These are phyloP conservation scores for Lentinula novae-zelandiae DNA, from an alignment of 1,284 basidiomycete genomes.

Conservation along the genomic window DNA sequence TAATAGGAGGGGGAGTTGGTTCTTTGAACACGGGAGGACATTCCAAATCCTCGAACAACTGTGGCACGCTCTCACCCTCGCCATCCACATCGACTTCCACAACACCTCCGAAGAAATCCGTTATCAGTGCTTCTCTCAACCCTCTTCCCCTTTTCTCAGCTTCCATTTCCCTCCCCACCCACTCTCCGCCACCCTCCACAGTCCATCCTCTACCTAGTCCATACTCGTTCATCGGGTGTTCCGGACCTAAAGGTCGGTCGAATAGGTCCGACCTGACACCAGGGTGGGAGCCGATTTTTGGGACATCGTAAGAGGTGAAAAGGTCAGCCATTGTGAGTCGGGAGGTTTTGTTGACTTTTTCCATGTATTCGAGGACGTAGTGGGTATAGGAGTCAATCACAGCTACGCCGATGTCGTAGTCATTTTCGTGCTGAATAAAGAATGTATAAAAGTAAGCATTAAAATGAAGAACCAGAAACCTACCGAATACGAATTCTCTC, in stretches of 20 bases:
- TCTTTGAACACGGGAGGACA: not conserved
- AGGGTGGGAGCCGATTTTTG: slow-evolving; percentile 78
- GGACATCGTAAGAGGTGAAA: slow-evolving; percentile 77
- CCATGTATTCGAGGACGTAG: slow-evolving; percentile 88
- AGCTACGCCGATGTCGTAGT: slow-evolving; percentile 90
- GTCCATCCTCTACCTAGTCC: slow-evolving; percentile 12
- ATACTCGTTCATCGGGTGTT: slow-evolving; percentile 7
- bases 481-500: slow-evolving; percentile 93
- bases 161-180: slow-evolving; percentile 9
- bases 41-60: not conserved
- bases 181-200: slow-evolving; percentile 9
- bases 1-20: not conserved
- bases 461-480: slow-evolving; percentile 24
- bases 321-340: slow-evolving; percentile 81
- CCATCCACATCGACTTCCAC: slow-evolving; percentile 10
- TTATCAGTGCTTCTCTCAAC: slow-evolving; percentile 11
- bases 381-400: slow-evolving; percentile 97
- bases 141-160: not conserved
- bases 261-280: slow-evolving; percentile 89
- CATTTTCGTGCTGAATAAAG: slow-evolving; percentile 75
- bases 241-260: slow-evolving; percentile 17
- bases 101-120: slow-evolving; percentile 16
- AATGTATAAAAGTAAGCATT: not conserved
- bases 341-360: slow-evolving; percentile 88
- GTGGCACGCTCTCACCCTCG: not conserved